Base-by-base conservation (phyloP, 1,284 basidiomycete genomes). In the Fereydounia khargensis region DNA sequence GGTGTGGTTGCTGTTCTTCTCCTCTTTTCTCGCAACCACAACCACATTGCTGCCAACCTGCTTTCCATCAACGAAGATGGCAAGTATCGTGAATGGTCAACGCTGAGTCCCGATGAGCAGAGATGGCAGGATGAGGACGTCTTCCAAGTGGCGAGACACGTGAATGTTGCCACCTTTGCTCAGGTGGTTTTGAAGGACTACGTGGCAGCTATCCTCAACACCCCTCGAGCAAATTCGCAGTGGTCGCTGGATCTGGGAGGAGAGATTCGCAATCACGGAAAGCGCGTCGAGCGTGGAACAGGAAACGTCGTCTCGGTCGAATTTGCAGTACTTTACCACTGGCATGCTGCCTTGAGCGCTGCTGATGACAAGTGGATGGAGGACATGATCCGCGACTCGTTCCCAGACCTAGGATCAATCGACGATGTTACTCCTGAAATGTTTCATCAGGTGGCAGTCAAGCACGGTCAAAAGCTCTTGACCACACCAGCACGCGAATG, bases 41-140 rank as follows among this genome's bases (percentile, higher is more conserved):
- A 91, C 69, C 88, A 82, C 70, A 81, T 88, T 44, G 85, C 85
- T 0, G 78, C 85, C 42, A 83, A 81, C 63, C 79, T 90, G 28
- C 65, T 85, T 16, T 77, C 80, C 35, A 83, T 49, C 34, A 50
- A 54, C 33, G 51, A 54, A 24, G 23, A 14, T 4, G 47, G 40
- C 18, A 44, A 39, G 19, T 54, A 54, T 41, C 16, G 57, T 62
- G 24, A 45, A 46, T 52, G 33, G 20, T 8, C 21, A 53, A 42
- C 11, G 59, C 20, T 36, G 14, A 21, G 35, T n/a, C n/a, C n/a
- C n/a, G n/a, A n/a, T n/a, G n/a, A n/a, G n/a, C n/a, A n/a, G n/a
- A n/a, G 45, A 30, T 45, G 42, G 43, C 47, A 52, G 27, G 54
- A 57, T 31, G 44, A 57, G 31, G 54, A 57, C 35, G 41, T 57